phyloP scores from a whole-genome alignment of 1,284 basidiomycete species.

The Austroboletus niveus region DNA sequence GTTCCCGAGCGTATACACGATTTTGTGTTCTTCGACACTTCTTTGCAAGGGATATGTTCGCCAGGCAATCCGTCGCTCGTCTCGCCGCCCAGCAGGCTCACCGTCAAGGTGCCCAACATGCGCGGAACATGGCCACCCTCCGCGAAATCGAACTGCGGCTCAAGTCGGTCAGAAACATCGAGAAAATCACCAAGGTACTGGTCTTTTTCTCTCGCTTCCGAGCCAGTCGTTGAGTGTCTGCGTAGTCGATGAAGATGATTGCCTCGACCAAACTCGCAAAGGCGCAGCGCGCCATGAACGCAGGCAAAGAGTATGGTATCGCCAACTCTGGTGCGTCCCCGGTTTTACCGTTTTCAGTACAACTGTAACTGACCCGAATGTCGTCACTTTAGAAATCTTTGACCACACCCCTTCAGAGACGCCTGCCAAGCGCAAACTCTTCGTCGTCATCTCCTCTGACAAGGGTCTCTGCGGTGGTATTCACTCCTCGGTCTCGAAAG shows the following conservation, averaged over 20 bases:
- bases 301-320: constrained; percentile 91
- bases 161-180: constrained; percentile 97
- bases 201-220: neutral
- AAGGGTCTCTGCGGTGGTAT: constrained; percentile 99
- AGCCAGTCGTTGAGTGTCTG: neutral
- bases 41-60: constrained; percentile 44
- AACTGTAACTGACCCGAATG: neutral
- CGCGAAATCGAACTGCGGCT: constrained; percentile 96
- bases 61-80: constrained; percentile 69
- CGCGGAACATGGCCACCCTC: constrained; percentile 93
- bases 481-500: constrained; percentile 95
- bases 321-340: constrained; percentile 83
- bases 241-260: constrained; percentile 99
- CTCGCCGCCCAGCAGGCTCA: constrained; percentile 52
- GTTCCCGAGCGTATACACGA: constrained; percentile 31
- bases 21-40: constrained; percentile 15
- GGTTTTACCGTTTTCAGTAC: too few species aligned
- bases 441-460: constrained; percentile 95
- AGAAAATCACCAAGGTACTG: constrained; percentile 97
- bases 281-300: constrained; percentile 92
- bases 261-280: constrained; percentile 96
- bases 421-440: constrained; percentile 72
- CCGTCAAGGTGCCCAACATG: constrained; percentile 55
- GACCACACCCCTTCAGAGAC: constrained; percentile 66
- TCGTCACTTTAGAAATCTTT: constrained; percentile 70